A percentile compares a stretch with the other conserved stretches of the same genome.
phyloP scores from a whole-genome alignment of 2,329 filamentous ascomycete species.

The Aureobasidium musti region DNA sequence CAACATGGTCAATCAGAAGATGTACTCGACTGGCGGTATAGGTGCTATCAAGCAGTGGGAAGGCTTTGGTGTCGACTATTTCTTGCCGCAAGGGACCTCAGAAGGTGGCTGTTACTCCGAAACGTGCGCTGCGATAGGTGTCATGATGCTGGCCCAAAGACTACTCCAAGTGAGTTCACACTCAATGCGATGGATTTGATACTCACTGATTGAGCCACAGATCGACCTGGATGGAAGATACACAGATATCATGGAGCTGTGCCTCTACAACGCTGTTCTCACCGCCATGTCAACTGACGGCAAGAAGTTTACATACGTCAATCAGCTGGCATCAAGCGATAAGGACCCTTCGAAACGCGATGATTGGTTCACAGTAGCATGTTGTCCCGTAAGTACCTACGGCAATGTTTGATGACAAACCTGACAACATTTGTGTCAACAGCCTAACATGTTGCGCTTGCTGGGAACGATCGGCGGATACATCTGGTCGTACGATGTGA shows the following conservation, averaged over 20 bases:
- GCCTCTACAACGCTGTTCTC: slow-evolving; percentile 63
- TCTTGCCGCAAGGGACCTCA: slow-evolving; percentile 56
- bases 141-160: slow-evolving; percentile 62
- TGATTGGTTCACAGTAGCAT: slow-evolving; percentile 62
- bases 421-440: neutral
- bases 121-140: slow-evolving; percentile 62
- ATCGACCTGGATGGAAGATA: slow-evolving; percentile 57
- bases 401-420: neutral
- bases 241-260: slow-evolving; percentile 62
- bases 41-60: slow-evolving; percentile 61
- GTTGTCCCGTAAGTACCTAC: slow-evolving; percentile 51
- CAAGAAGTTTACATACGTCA: slow-evolving; percentile 62
- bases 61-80: slow-evolving; percentile 62
- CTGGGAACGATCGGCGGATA: slow-evolving; percentile 61
- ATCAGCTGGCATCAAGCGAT: slow-evolving; percentile 60
- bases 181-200: no score
- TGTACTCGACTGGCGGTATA: slow-evolving; percentile 64
- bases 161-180: slow-evolving; percentile 47
- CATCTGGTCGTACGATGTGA: slow-evolving; percentile 51
- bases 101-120: slow-evolving; percentile 65
- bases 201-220: slow-evolving; percentile 30
- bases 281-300: slow-evolving; percentile 55
- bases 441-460: slow-evolving; percentile 55
- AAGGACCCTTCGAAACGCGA: slow-evolving; percentile 53
- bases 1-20: slow-evolving; percentile 63